Evolutionary conservation across 2,329 filamentous ascomycete genomes (phyloP), one percentile per base, ranked within the genome.

Genomic region (Cladosporium sp.): DNA sequence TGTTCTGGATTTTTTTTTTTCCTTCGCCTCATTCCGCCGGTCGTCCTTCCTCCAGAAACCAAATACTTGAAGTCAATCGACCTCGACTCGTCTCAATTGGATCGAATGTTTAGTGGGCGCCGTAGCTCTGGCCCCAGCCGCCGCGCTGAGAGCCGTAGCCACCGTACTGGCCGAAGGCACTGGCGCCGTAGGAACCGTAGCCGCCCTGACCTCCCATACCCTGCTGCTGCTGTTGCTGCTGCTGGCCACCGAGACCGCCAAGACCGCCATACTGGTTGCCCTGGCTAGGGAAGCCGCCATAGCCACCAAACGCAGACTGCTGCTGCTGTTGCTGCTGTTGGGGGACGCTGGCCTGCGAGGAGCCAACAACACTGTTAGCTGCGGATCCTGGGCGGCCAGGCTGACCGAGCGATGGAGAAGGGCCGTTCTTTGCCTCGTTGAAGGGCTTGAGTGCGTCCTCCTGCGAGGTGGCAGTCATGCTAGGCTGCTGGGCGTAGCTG

Each of bases 371-470:
- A 65, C 77, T 84, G 72, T 85, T 86, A 28, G 82, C 80, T 7
- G 83, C 83, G 36, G 84, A 86, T 40, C 82, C 83, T 37, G 84
- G 84, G 60, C 84, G 82, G 62, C 83, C 83, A 44, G 81, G 82
- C 68, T 86, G 83, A 47, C 82, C 81, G 37, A 86, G 76, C 10
- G 77, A 73, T 57, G 83, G 83, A 62, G 83, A 85, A 25, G 84
- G 83, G 10, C 83, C 78, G 48, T 75, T 72, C 61, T 71, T 70
- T 47, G 79, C 74, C 19, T 83, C 78, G 61, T 80, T 79, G 61
- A 82, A 85, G 7, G 78, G 77, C 74, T 85, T 85, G 62, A 83
- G 68, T 0, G 77, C 66, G 59, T 85, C 82, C 42, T 86, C 83
- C 45, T 64, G 71, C 15, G 44, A 47, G 32, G 51, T 59, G 13